phyloP scores from a whole-genome alignment of 108 stramenopile species.

The Discostella pseudostelligera region DNA sequence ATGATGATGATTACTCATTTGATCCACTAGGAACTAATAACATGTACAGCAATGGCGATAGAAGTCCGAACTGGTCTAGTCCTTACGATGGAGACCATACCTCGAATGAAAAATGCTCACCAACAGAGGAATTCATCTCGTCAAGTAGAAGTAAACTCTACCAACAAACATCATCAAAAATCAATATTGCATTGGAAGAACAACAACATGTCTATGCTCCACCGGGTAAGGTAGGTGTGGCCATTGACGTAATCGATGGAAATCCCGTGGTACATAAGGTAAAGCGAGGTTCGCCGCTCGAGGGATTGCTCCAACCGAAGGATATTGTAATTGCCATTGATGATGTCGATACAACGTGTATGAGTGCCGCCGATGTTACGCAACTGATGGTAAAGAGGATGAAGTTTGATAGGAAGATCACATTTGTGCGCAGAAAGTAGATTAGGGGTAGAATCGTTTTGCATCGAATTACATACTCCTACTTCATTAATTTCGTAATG shows the following conservation, averaged over 20 bases:
- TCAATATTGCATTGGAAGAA: slow-evolving; percentile 1
- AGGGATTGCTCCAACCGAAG: slow-evolving; percentile 37
- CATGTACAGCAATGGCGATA: not conserved
- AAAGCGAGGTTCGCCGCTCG: slow-evolving; percentile 40
- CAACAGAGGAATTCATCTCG: too few species aligned
- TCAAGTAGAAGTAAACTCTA: too few species aligned
- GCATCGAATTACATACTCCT: too few species aligned
- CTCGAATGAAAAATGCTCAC: not conserved
- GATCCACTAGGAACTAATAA: slow-evolving; percentile 23
- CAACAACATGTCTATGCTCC: slow-evolving; percentile 39
- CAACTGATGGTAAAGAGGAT: slow-evolving; percentile 60
- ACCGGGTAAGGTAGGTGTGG: slow-evolving; percentile 48
- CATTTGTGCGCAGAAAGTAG: slow-evolving; percentile 29
- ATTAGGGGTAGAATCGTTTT: too few species aligned
- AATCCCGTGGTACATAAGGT: slow-evolving; percentile 47
- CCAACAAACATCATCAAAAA: too few species aligned
- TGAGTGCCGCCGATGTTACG: slow-evolving; percentile 53
- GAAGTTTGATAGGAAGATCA: slow-evolving; percentile 55
- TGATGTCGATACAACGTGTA: slow-evolving; percentile 48
- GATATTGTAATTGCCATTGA: slow-evolving; percentile 49
- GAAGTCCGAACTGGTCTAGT: not conserved
- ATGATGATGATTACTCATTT: slow-evolving; percentile 42
- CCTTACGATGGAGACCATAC: not conserved
- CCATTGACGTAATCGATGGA: slow-evolving; percentile 44
- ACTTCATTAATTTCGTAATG: too few species aligned